A percentile compares a stretch with the other conserved stretches of the same genome.
Evolutionary conservation across 129 eudicot genomes (phyloP).

Genomic region (Saposhnikovia divaricata): DNA sequence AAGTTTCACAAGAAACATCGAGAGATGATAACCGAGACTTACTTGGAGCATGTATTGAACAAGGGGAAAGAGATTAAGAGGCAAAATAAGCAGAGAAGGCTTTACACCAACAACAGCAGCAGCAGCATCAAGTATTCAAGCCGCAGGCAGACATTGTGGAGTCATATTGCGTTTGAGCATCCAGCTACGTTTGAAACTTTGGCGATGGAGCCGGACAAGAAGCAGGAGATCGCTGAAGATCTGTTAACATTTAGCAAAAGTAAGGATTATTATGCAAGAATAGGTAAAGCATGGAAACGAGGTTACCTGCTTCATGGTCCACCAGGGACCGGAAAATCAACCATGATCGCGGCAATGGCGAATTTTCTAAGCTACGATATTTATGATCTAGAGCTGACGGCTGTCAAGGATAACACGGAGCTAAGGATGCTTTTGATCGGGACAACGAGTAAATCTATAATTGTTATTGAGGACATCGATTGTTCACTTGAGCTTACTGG

Average conservation of each 20-base stretch:
- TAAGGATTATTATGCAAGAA: constrained; percentile 26
- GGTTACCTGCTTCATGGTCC: constrained; percentile 37
- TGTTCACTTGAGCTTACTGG: constrained; percentile 29
- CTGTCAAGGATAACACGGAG: constrained; percentile 28
- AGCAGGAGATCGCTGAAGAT: constrained; percentile 34
- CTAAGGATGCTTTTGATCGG: constrained; percentile 17
- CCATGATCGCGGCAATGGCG: constrained; percentile 41
- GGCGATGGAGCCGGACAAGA: constrained; percentile 31
- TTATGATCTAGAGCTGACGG: constrained; percentile 35
- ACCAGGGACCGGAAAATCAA: constrained; percentile 38
- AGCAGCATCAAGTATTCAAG: constrained; percentile 2
- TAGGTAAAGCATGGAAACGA: constrained; percentile 44
- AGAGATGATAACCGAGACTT: constrained; percentile 19
- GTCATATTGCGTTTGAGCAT: constrained; percentile 24
- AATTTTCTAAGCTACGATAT: constrained; percentile 22
- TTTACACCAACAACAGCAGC: constrained; percentile 23
- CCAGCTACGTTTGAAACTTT: constrained; percentile 27
- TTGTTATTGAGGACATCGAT: constrained; percentile 37
- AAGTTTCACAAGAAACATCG: constrained; percentile 18
- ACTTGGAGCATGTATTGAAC: constrained; percentile 26
- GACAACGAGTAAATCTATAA: constrained; percentile 21
- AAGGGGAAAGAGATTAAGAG: constrained; percentile 18
- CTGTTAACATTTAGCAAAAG: constrained; percentile 22
- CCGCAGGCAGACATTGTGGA: constrained; percentile 18
- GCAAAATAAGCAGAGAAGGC: constrained; percentile 24